Evolutionary conservation across 257 asterid genomes (phyloP).

Genomic region (Rauvolfia tetraphylla): DNA sequence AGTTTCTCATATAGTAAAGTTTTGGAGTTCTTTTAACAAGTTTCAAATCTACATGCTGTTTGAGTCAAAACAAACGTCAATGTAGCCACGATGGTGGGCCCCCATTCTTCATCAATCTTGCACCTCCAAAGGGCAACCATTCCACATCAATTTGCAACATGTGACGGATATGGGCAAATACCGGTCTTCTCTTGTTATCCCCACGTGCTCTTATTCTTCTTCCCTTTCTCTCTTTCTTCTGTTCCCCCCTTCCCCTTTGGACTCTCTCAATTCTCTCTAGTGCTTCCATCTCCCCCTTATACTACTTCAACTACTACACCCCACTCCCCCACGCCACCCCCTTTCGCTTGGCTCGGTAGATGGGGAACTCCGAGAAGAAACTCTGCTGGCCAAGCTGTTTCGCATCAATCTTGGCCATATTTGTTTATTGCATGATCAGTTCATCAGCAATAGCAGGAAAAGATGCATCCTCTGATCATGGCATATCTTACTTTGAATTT

Average conservation of each 20-base stretch:
- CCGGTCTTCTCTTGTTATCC: conserved; percentile 6
- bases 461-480: conserved; percentile 22
- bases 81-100: conserved; percentile 10
- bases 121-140: not conserved
- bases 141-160: not conserved
- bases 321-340: not conserved
- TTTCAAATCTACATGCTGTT: too few relatives aligned
- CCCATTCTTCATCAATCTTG: not conserved
- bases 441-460: not conserved
- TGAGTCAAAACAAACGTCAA: too few relatives aligned
- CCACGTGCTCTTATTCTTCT: conserved; percentile 19
- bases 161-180: conserved; percentile 17
- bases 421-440: not conserved
- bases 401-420: not conserved
- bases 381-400: not conserved
- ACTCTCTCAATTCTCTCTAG: not conserved
- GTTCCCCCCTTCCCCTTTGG: not conserved
- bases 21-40: too few relatives aligned
- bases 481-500: conserved; percentile 34
- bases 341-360: not conserved
- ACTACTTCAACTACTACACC: not conserved
- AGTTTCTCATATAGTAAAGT: too few relatives aligned
- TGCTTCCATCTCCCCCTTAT: not conserved
- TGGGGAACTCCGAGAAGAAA: not conserved
- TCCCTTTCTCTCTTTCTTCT: not conserved